phyloP scores from a whole-genome alignment of 2,329 filamentous ascomycete species.

The Tolypocladium tundrense region DNA sequence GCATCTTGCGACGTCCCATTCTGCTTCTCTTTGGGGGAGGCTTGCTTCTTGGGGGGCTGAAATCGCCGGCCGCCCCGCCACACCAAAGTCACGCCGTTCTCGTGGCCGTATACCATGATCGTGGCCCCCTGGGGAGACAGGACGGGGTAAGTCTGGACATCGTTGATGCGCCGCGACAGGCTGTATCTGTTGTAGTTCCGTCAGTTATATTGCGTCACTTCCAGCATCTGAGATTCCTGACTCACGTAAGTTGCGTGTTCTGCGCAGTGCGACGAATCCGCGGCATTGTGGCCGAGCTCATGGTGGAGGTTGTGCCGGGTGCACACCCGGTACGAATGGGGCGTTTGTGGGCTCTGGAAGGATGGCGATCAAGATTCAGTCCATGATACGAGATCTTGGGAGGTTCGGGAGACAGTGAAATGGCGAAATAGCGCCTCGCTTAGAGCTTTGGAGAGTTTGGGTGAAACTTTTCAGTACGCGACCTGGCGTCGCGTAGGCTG shows the following conservation, averaged over 20 bases:
- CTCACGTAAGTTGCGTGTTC: slow-evolving; percentile 39
- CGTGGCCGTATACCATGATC: slow-evolving; percentile 53
- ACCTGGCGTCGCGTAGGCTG: neutral
- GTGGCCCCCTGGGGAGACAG: slow-evolving; percentile 53
- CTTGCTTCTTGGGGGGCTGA: slow-evolving; percentile 31
- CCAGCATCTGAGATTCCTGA: neutral
- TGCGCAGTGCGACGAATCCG: slow-evolving; percentile 36
- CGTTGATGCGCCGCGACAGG: slow-evolving; percentile 45
- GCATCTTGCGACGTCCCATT: slow-evolving; percentile 43
- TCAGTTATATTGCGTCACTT: slow-evolving; percentile 2
- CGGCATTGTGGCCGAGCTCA: slow-evolving; percentile 23
- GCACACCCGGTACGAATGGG: slow-evolving; percentile 3
- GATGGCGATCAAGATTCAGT: neutral
- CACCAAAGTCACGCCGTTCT: slow-evolving; percentile 49
- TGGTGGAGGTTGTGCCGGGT: slow-evolving; percentile 8
- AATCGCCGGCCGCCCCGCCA: slow-evolving; percentile 56
- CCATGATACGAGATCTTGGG: neutral
- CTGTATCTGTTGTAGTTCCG: slow-evolving; percentile 38
- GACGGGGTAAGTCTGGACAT: slow-evolving; percentile 51
- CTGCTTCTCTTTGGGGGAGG: slow-evolving; percentile 28
- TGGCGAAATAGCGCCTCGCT: neutral
- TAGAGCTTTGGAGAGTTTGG: neutral
- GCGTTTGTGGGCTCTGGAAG: neutral
- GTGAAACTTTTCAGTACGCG: neutral
- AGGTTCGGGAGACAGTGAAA: neutral